Evolutionary conservation across 495 filamentous ascomycete species (phyloP).

Genomic region (Aspergillus affinis): DNA sequence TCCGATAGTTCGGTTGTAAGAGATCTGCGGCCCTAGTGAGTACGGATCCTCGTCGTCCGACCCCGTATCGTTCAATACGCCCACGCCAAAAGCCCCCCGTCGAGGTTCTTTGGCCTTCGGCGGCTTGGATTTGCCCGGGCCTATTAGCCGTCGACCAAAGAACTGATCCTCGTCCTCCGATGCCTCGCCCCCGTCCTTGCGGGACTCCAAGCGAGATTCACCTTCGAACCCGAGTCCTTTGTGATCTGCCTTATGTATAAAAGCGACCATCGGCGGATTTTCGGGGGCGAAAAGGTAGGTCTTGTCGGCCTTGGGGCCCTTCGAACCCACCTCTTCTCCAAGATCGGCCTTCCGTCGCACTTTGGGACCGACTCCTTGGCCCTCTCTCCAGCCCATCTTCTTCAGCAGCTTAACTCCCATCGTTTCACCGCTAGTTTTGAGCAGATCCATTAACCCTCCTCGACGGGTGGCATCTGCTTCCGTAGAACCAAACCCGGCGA

Average conservation of each 20-base stretch:
- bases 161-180: slow-evolving; percentile 50
- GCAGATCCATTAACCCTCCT: slow-evolving; percentile 70
- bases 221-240: slow-evolving; percentile 81
- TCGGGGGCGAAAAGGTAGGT: slow-evolving; percentile 87
- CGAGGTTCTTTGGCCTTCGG: slow-evolving; percentile 50
- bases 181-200: slow-evolving; percentile 35
- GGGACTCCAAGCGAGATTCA: slow-evolving; percentile 54
- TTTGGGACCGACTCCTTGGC: slow-evolving; percentile 89
- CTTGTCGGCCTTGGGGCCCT: slow-evolving; percentile 40
- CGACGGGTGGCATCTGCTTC: slow-evolving; percentile 52
- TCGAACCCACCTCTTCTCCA: slow-evolving; percentile 47
- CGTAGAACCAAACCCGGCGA: slow-evolving; percentile 74
- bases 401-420: slow-evolving; percentile 86
- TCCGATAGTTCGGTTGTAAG: slow-evolving; percentile 83
- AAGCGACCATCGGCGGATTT: slow-evolving; percentile 73
- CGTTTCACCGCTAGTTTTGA: slow-evolving; percentile 75
- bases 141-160: slow-evolving; percentile 38
- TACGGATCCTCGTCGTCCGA: slow-evolving; percentile 98
- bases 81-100: slow-evolving; percentile 78
- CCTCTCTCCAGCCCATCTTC: slow-evolving; percentile 95
- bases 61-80: slow-evolving; percentile 88
- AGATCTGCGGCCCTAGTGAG: slow-evolving; percentile 84
- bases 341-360: slow-evolving; percentile 73
- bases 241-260: slow-evolving; percentile 71
- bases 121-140: slow-evolving; percentile 29